Evolutionary conservation across 345 rosid species (phyloP), one percentile per base, ranked within the genome.

Genomic region (Laguncularia racemosa): DNA sequence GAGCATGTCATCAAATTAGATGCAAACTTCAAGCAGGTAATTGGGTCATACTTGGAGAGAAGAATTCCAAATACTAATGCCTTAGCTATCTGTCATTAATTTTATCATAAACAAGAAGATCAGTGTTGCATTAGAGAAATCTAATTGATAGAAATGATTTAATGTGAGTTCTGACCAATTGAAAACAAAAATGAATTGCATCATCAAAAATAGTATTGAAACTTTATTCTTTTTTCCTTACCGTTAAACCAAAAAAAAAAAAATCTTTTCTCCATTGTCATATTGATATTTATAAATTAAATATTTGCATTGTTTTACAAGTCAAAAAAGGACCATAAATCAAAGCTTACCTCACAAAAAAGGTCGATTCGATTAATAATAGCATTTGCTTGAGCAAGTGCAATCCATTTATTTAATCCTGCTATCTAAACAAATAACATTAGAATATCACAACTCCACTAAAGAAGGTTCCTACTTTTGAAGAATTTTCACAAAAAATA

Each of bases 371-470:
- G 78, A 74, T 78, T 83, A 63, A 89, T 89, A 54, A 89, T 71
- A 71, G 96, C 98, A 78, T 93, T 93, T 61, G 97, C 97, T 80
- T 83, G 78, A 4, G 99, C 99, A 19, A 93, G 90, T 17, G 96
- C 97, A 50, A 83, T 76, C 40, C 96, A 97, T 63, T 91, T 76
- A 70, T 89, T 89, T 48, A 89, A 76, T 59, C 97, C 95, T 0
- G 99, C 97, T 69, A 93, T 76, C 97, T 93, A 77, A 56, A 65
- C 46, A 50, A 50, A n/a, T 18, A 14, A 26, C 16, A 26, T 50
- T 26, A 18, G 40, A 1, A 33, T 33, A 33, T 33, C 9, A 33
- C 40, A 33, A 33, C 40, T 1, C 40, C 40, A 33, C 40, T 33
- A 6, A 33, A 33, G 11, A 33, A 33, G 40, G 40, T 33, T 33